phyloP scores from a whole-genome alignment of 2,329 filamentous ascomycete genomes.

The Penicillium freii region DNA sequence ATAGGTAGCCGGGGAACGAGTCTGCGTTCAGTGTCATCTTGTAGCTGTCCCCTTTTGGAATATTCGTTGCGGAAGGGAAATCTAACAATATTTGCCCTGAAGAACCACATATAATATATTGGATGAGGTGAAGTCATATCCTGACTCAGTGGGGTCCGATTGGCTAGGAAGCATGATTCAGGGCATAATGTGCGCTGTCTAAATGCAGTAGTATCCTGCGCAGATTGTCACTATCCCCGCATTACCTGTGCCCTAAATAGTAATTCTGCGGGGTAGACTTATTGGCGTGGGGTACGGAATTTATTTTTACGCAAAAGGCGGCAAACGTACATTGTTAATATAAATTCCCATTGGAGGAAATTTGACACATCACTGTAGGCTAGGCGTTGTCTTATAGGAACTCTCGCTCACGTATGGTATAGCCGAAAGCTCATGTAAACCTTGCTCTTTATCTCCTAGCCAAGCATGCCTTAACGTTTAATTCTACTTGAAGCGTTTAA shows the following conservation, averaged over 20 bases:
- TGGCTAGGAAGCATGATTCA: not conserved
- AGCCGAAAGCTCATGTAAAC: not conserved
- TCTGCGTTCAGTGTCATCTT: not conserved
- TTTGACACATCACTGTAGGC: not conserved
- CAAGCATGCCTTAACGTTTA: not conserved
- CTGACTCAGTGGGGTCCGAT: not conserved
- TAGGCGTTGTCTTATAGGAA: not conserved
- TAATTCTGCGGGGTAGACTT: not conserved
- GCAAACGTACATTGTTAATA: not conserved
- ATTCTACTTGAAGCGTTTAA: not conserved
- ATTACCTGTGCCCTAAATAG: not conserved
- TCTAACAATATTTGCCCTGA: not conserved
- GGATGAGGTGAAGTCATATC: not conserved
- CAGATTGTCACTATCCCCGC: not conserved
- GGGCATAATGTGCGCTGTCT: not conserved
- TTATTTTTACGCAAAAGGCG: not conserved
- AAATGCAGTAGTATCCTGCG: not conserved
- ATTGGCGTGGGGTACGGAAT: not conserved
- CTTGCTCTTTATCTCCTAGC: too few relatives aligned
- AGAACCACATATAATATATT: not conserved
- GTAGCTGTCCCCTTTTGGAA: too few relatives aligned
- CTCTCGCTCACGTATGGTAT: not conserved
- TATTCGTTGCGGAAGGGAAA: not conserved
- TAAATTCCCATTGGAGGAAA: slow-evolving; percentile 2
- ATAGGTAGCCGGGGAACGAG: not conserved